Evolutionary conservation across 2,329 filamentous ascomycete species (phyloP).

Genomic region (Cercospora canescens): DNA sequence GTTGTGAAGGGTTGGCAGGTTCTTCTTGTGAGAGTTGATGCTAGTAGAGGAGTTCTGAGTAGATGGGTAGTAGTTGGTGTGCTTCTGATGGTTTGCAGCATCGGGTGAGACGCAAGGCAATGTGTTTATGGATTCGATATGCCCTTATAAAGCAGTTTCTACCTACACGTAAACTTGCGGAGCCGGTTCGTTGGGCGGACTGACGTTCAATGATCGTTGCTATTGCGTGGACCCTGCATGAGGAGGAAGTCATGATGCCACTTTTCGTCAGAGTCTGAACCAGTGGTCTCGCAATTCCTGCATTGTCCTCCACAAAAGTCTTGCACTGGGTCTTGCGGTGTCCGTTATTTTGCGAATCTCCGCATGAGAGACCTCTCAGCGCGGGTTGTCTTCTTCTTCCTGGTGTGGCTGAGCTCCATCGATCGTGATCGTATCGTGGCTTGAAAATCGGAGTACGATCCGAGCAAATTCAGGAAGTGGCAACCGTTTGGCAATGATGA

Average conservation of each 20-base stretch:
- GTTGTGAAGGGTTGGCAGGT: conserved; percentile 3
- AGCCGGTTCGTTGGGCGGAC: neutral
- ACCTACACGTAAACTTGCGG: too few species aligned
- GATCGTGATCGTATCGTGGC: neutral
- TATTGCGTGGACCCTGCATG: conserved; percentile 3
- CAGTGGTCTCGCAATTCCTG: neutral
- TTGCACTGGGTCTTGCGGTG: neutral
- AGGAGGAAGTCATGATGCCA: conserved; percentile 3
- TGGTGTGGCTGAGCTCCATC: neutral
- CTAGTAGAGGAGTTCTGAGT: neutral
- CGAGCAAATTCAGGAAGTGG: neutral
- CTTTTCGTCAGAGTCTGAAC: neutral
- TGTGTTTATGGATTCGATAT: too few species aligned
- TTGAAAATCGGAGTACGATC: neutral
- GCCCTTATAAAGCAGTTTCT: too few species aligned
- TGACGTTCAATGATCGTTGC: conserved; percentile 2
- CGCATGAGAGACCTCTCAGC: neutral
- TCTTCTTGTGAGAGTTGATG: neutral
- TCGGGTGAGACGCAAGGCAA: too few species aligned
- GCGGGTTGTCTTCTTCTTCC: neutral
- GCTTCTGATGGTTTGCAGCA: neutral
- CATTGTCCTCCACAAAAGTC: neutral
- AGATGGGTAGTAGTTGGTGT: neutral
- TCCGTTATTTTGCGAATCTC: neutral
- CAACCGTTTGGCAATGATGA: too few species aligned